Base-by-base conservation (phyloP, 2,329 filamentous ascomycete species). In the Colletotrichum endophyticum region DNA sequence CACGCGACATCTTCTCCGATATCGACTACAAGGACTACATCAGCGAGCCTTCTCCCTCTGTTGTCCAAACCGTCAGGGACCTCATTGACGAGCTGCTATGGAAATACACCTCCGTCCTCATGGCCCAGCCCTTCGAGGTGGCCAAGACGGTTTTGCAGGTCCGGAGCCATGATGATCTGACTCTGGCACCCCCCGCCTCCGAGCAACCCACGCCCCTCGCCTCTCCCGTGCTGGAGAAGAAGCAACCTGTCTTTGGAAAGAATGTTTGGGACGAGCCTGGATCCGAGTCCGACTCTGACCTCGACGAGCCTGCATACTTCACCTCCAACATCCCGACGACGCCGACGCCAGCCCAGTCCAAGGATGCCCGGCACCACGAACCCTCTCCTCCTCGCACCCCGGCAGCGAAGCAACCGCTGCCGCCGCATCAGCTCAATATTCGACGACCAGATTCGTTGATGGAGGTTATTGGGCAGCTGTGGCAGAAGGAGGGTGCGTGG, bases 71-170 rank as follows among this genome's bases (percentile, higher is more conserved):
- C 78, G 88, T 94, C 59, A 95, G 94, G 83, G 93, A 94, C 78
- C 87, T 98, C 77, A 83, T 98, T 64, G 96, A 99, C 83, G 94
- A 96, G 84, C 92, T 97, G 79, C 84, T 98, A 84, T 98, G 96
- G 93, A 96, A 97, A 83, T 99, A 99, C 86, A 94, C 94, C 16
- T 95, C 94, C 74, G 93, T 98, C 28, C 85, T 99, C 81, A 93
- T 98, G 83, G 94, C 95, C 70, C 97, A 99, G 86, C 97, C 97
- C 16, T 99, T 99, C 84, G 97, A 99, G 88, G 96, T 98, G 74
- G 96, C 96, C 82, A 99, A 98, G 90, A 97, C 94, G 16, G 92
- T 99, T 72, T 87, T 99, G 80, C 97, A 99, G 86, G 92, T 96
- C 68, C 92, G 90, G 79, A 86, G 85, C 78, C 91, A 93, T 80